Conservation (phyloP, 2,329 filamentous ascomycete genomes). For the Paracoccidioides lutzii region DNA sequence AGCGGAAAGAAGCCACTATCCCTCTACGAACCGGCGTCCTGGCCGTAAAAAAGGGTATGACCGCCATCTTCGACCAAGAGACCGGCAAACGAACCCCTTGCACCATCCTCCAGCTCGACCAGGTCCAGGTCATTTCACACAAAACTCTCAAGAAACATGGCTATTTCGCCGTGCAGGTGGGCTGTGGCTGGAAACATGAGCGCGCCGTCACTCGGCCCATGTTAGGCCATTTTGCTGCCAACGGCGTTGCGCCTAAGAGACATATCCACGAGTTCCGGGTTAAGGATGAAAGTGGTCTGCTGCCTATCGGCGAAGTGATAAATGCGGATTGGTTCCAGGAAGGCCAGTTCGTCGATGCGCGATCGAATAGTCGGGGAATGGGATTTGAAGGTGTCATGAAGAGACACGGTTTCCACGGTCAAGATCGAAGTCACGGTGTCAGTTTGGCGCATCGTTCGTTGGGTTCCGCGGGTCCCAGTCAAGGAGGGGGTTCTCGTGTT, state of each 20-base stretch:
- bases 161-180: constrained; percentile 89
- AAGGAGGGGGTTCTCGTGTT: constrained; percentile 85
- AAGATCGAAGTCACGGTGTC: constrained; percentile 87
- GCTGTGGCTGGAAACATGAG: constrained; percentile 59
- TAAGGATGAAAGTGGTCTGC: constrained; percentile 55
- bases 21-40: constrained; percentile 67
- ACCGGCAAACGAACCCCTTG: constrained; percentile 68
- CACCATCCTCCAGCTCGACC: constrained; percentile 86
- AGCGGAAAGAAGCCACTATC: constrained; percentile 44
- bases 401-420: constrained; percentile 76
- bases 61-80: constrained; percentile 65
- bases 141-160: constrained; percentile 73
- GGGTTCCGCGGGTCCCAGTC: constrained; percentile 77
- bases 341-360: constrained; percentile 82
- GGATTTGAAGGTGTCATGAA: constrained; percentile 98
- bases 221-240: constrained; percentile 76
- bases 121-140: constrained; percentile 76
- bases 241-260: constrained; percentile 71
- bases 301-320: constrained; percentile 62
- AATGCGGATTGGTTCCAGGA: constrained; percentile 81
- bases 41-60: constrained; percentile 91
- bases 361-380: constrained; percentile 68
- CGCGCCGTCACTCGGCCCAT: constrained; percentile 68
- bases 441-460: constrained; percentile 87
- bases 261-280: constrained; percentile 82